phyloP scores from a whole-genome alignment of 2,329 filamentous ascomycete genomes.

The Chrysoporthe deuterocubensis region DNA sequence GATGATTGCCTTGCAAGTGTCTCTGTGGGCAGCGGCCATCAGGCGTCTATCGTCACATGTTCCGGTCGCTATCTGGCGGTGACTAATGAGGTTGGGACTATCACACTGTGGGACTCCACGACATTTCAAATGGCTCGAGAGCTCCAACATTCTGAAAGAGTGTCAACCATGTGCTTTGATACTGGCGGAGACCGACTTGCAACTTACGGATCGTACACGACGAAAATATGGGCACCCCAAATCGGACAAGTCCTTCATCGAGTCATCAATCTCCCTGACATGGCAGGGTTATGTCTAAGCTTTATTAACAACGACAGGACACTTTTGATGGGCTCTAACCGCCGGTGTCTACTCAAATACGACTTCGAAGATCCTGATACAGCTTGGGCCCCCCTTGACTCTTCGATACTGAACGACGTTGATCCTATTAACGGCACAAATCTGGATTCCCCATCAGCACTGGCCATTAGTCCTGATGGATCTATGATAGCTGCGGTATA shows the following conservation, averaged over 20 bases:
- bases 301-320: not conserved
- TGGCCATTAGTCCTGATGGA: not conserved
- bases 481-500: not conserved
- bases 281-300: not conserved
- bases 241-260: not conserved
- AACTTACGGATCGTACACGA: not conserved
- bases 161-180: not conserved
- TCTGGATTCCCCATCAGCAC: not conserved
- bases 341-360: not conserved
- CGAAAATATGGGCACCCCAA: not conserved
- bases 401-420: not conserved
- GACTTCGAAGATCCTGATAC: not conserved
- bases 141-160: not conserved
- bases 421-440: not conserved
- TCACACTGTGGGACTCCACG: not conserved
- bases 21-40: not conserved
- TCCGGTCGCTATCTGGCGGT: not conserved
- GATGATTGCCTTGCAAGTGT: not conserved
- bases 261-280: not conserved
- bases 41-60: not conserved
- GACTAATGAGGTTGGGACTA: not conserved
- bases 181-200: not conserved
- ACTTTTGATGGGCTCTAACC: not conserved
- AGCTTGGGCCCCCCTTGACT: not conserved
- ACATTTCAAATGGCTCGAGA: not conserved